Evolutionary conservation across 2,329 filamentous ascomycete species (phyloP), one percentile per base, ranked within the genome.

Genomic region (Phyllosticta capitalensis): DNA sequence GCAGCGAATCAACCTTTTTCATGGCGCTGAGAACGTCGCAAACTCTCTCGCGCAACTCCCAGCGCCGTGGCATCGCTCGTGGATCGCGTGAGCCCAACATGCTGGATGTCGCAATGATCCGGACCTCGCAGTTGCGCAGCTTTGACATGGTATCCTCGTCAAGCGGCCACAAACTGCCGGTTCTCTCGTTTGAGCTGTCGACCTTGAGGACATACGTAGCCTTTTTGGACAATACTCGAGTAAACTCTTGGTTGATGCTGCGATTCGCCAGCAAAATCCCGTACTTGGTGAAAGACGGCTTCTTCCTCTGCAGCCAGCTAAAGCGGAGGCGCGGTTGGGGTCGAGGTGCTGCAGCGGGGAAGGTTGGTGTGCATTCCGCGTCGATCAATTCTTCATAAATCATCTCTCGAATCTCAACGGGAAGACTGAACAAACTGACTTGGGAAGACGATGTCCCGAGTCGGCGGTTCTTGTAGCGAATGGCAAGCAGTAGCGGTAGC

Each of bases 51-150:
- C 69, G 69, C 3, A 74, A 65, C 0, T 63, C 61, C 71, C 71
- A 74, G 19, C 66, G 63, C 0, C 64, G 61, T 4, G 70, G 67
- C 69, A 74, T 72, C 55, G 63, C 64, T 62, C 70, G 71, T 1
- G 72, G 72, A 58, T 73, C 70, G 0, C 65, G 59, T 52, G 68
- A 67, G 52, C 70, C 71, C 55, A 74, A 67, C 70, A 73, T 72
- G 7, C 60, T 60, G 19, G 68, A 69, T 1, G 71, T 73, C 12
- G 68, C 68, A 55, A 68, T 60, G 61, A 74, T 66, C 14, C 65
- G 65, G 28, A 74, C 63, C 10, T 67, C 64, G 51, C 66, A 68
- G 54, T 65, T 65, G 52, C 65, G 66, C 9, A 73, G 56, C 10
- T 63, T 49, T 24, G 64, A 54, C 45, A 72, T 55, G 17, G 64